phyloP scores from a whole-genome alignment of 768 basidiomycete genomes.

The Boletus bicolor region DNA sequence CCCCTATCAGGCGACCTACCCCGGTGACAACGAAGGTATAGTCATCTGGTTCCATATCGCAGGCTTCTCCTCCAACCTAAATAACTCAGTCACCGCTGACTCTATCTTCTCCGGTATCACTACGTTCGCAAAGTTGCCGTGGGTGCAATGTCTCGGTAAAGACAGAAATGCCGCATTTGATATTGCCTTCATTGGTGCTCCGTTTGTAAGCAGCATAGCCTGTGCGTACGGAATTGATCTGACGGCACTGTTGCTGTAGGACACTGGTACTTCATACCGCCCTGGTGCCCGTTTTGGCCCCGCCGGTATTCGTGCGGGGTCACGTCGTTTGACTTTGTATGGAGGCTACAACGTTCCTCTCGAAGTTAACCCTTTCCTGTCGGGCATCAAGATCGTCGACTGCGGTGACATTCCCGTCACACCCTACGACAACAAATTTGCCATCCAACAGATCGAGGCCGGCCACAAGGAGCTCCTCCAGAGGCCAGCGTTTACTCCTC shows the following conservation, averaged over 20 bases:
- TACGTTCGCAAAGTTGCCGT: conserved; percentile 86
- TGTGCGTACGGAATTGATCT: background rate
- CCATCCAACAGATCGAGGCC: conserved; percentile 71
- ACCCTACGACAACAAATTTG: conserved; percentile 71
- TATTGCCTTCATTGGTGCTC: conserved; percentile 79
- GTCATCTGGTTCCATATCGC: too few relatives aligned
- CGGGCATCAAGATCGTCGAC: conserved; percentile 68
- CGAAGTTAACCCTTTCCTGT: conserved; percentile 65
- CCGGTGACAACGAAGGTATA: conserved; percentile 56
- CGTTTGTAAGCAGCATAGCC: conserved; percentile 52
- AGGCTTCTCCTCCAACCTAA: background rate
- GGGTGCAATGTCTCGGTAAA: conserved; percentile 71
- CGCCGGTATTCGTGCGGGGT: conserved; percentile 76
- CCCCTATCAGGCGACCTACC: conserved; percentile 57
- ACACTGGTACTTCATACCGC: conserved; percentile 73
- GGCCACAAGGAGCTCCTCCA: conserved; percentile 72
- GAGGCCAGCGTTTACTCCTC: conserved; percentile 55
- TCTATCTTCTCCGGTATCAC: conserved; percentile 79
- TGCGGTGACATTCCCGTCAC: conserved; percentile 79
- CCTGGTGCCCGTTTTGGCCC: conserved; percentile 87
- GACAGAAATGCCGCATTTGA: conserved; percentile 61
- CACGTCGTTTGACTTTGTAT: conserved; percentile 68
- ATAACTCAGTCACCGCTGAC: conserved; percentile 60
- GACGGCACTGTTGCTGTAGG: conserved; percentile 34
- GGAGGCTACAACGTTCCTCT: conserved; percentile 80